Base-by-base conservation (phyloP, 768 basidiomycete species). In the Russula virescens region DNA sequence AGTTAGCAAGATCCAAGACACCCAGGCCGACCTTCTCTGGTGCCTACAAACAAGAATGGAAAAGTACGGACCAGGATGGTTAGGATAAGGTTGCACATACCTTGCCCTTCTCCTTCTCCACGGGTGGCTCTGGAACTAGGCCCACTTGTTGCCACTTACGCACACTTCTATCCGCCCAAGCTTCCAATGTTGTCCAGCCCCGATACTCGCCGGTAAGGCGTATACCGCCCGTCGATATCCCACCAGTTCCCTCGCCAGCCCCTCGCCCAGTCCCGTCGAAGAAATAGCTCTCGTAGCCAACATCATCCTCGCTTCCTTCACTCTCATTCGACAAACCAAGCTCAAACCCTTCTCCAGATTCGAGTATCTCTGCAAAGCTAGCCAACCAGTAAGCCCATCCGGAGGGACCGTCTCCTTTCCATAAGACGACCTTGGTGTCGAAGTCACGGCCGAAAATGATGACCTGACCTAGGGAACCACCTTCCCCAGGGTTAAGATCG, bases 371-470 rank as follows among this genome's bases (percentile, higher is more conserved):
- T 1, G 85, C 94, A 69, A 98, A 98, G 58, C 79, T 80, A 5
- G 93, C 86, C 55, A 98, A 75, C 93, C 94, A 99, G 69, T 86
- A 85, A 40, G 92, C 97, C 96, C 97, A 99, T 5, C 96, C 97
- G 11, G 82, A 86, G 18, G 83, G 80, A 9, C 94, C 94, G 61
- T 98, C 94, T 9, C 97, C 97, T 55, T 83, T 80, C 86, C 89
- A 98, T 50, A 98, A 78, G 46, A 98, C 95, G 42, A 97, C 91
- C 72, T 99, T 99, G 13, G 93, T 89, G 74, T 99, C 97, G 74
- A 98, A 98, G 71, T 98, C 97, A 55, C 97, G 84, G n/a, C 97
- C 97, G 73, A 98, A 99, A 53, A 98, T 87, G 61, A 99, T 97
- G 51, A 98, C 96, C 72, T 99, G 97, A 7, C 97, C 97, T 58